Conservation (phyloP, 306 rosid species). For the Datisca glomerata region DNA sequence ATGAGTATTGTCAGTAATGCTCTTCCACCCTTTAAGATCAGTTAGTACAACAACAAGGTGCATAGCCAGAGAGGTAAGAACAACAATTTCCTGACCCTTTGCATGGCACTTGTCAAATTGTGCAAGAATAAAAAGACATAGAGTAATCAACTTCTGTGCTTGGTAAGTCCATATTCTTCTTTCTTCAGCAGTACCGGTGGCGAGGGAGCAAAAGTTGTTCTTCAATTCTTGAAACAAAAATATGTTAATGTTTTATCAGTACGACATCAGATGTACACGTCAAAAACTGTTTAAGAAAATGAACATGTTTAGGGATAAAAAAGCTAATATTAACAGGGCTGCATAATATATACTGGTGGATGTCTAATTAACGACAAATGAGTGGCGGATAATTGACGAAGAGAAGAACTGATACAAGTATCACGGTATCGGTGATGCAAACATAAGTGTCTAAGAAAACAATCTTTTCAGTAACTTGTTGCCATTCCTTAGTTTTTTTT, state of each 20-base stretch:
- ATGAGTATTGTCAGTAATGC: conserved; percentile 25
- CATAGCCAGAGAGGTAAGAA: conserved; percentile 59
- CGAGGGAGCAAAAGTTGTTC: conserved; percentile 65
- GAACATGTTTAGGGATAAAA: not conserved
- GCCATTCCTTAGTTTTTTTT: no score
- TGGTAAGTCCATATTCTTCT: conserved; percentile 77
- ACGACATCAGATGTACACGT: conserved; percentile 5
- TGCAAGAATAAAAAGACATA: conserved; percentile 54
- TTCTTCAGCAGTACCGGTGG: conserved; percentile 57
- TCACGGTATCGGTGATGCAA: no score
- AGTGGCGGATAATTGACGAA: no score
- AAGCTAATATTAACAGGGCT: not conserved
- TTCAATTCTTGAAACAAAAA: conserved; percentile 34
- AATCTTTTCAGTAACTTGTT: no score
- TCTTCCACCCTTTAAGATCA: conserved; percentile 74
- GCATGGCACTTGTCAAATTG: conserved; percentile 38
- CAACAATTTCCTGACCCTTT: conserved; percentile 34
- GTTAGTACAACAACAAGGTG: conserved; percentile 71
- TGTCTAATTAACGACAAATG: no score
- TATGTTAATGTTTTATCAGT: conserved; percentile 6
- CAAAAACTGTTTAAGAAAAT: not conserved
- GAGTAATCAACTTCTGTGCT: conserved; percentile 46
- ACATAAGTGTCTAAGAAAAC: no score
- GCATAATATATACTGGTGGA: no score
- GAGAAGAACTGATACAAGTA: no score